phyloP scores from a whole-genome alignment of 352 stramenopile genomes.

The Globisporangium rhizosaccharum region DNA sequence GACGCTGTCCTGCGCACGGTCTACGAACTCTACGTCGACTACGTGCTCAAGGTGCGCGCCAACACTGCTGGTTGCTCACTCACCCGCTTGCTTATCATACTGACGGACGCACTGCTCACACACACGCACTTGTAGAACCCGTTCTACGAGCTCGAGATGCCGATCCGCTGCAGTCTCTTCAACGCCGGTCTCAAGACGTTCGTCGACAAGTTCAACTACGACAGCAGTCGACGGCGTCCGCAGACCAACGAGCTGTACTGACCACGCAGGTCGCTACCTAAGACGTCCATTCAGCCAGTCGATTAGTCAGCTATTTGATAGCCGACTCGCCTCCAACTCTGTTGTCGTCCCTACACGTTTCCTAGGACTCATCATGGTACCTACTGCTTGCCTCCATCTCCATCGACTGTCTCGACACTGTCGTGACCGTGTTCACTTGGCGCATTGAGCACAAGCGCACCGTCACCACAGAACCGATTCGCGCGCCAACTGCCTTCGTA shows the following conservation, averaged over 20 bases:
- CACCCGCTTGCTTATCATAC: neutral
- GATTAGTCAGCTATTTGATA: too few relatives aligned
- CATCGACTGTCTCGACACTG: neutral
- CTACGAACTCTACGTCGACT: slow-evolving; percentile 94
- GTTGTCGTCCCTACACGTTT: too few relatives aligned
- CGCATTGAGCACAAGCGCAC: slow-evolving; percentile 50
- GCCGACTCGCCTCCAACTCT: neutral
- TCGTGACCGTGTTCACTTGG: slow-evolving; percentile 12
- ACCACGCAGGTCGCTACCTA: neutral
- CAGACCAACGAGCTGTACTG: slow-evolving; percentile 34
- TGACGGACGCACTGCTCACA: neutral
- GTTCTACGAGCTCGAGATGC: slow-evolving; percentile 95
- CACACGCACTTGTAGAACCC: slow-evolving; percentile 62
- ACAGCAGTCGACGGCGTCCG: slow-evolving; percentile 53
- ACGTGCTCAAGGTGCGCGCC: slow-evolving; percentile 87
- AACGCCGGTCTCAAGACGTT: slow-evolving; percentile 83
- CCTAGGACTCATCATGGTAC: neutral
- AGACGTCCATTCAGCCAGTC: too few relatives aligned
- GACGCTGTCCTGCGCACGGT: slow-evolving; percentile 82
- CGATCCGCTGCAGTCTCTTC: slow-evolving; percentile 92
- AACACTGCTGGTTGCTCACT: neutral
- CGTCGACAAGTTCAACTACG: slow-evolving; percentile 83
- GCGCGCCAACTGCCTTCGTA: slow-evolving; percentile 82
- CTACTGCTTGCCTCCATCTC: neutral
- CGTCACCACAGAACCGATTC: slow-evolving; percentile 69